Base-by-base conservation (phyloP, 805 yeast genomes). In the Candida ortonii region DNA sequence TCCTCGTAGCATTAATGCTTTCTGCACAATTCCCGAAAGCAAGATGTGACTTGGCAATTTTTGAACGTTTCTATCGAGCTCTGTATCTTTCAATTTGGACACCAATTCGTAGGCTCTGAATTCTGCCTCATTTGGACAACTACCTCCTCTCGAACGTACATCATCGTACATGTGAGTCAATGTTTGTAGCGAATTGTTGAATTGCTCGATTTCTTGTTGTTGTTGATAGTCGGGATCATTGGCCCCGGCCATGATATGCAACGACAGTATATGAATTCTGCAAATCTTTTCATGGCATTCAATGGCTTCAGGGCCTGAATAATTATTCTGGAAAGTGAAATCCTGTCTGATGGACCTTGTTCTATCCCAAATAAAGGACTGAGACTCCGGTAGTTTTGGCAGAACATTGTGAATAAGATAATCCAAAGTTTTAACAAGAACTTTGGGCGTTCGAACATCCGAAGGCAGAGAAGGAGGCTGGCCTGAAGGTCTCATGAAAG, bases 381-480 rank as follows among this genome's bases (percentile, higher is more conserved):
- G 97, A 1, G 89, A 70, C 8, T 81, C 85, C 0, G 97, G 97
- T 16, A 90, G 63, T 23, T 75, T 67, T 0, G 74, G 73, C 10
- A 90, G 57, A 1, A 83, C 59, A 25, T 76, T 70, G 13, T 77
- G 77, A 6, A 86, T 73, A 22, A 93, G 68, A 55, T 85, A 86
- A 39, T 83, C 70, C 40, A 93, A 61, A 0, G 97, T 80, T 22
- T 67, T 51, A 9, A 70, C 71, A 25, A 93, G 61, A 1, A 89
- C 67, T 35, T 71, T 73, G 0, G 99, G 98, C 1, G 98, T 96
- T 41, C 99, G 70, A 3, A 93, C 99, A 57, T 93, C 98, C 1
- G 97, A 87, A 0, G 98, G 99, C 38, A 93, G 65, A 3, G 97
- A 95, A 2, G 97, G 97, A 1, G 96, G 95, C 49, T 93, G 96